A percentile compares a stretch with the other conserved stretches of the same genome.
phyloP scores from a whole-genome alignment of 192 early-diverging fungal species.

The Pilobolus umbonatus region DNA sequence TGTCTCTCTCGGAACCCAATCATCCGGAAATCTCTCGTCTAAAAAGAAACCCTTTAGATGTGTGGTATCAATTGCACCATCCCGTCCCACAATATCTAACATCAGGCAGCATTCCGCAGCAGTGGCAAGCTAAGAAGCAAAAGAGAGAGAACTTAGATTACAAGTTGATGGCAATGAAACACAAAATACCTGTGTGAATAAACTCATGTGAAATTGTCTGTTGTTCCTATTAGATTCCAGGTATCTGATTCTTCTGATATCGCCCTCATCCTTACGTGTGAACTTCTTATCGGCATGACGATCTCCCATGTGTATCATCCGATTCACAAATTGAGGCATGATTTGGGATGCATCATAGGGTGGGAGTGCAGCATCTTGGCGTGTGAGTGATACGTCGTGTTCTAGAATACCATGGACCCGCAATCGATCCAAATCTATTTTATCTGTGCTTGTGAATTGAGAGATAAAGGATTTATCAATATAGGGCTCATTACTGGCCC shows the following conservation, averaged over 20 bases:
- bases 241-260: conserved; percentile 4
- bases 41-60: conserved; percentile 4
- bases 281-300: neutral
- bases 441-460: neutral
- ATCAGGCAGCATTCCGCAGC: conserved; percentile 2
- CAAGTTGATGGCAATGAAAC: neutral
- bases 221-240: conserved; percentile 3
- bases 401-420: neutral
- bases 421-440: conserved; percentile 1
- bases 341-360: neutral
- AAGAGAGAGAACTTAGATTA: neutral
- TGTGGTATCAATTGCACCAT: neutral
- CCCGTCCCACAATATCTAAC: conserved; percentile 1
- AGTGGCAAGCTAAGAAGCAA: neutral
- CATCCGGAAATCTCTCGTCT: conserved; percentile 1
- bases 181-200: conserved; percentile 2
- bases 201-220: neutral
- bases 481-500: neutral
- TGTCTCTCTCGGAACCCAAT: conserved; percentile 8
- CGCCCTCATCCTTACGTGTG: neutral
- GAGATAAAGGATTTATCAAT: neutral
- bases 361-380: neutral
- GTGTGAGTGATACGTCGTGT: conserved; percentile 9
- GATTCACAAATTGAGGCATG: neutral
- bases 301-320: neutral